Base-by-base conservation (phyloP, 495 filamentous ascomycete genomes). In the Pyrenopolyporus hunteri region DNA sequence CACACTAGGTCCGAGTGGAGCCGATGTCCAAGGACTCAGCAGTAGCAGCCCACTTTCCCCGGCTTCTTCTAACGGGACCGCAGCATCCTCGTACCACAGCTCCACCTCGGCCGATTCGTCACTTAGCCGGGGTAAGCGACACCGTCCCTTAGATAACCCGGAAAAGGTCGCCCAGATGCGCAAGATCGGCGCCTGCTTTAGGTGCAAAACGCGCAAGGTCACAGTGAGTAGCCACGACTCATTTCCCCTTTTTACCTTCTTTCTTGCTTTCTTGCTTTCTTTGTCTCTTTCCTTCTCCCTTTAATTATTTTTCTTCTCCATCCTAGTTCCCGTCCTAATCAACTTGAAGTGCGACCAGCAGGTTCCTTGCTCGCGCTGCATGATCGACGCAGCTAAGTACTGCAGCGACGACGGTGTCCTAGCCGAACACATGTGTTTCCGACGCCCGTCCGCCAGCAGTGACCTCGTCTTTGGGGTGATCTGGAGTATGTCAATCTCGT, bases 141-240 rank as follows among this genome's bases (percentile, higher is more conserved):
- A 63, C 26, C 64, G 59, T 14, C 69, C 69, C 49, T 47, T 71
- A 25, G 58, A 64, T 13, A 71, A 71, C 28, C 70, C 66, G 19
- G 70, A 68, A 33, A 69, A 71, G 53, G 68, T 71, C 20, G 70
- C 70, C 14, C 63, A 57, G 26, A 70, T 68, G 61, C 68, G 70
- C 29, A 73, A 70, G 35, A 57, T 66, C 25, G 69, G 69, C 28
- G 69, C 69, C 16, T 73, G 70, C 29, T 67, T 70, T 31, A 54
- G 66, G n/a, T 73, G 70, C 50, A 71, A 71, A 31, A 49, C 58
- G 11, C 66, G 66, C 49, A 73, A 73, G 55, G 62, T 73, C 44
- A 26, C 60, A 23, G 70, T 73, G 54, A 69, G 67, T 58, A 54
- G 25, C 45, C 36, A 37, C 37, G 22, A 19, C 28, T 19, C 22